Evolutionary conservation across 2,329 filamentous ascomycete genomes (phyloP).

Genomic region (Diaporthe ilicicola): DNA sequence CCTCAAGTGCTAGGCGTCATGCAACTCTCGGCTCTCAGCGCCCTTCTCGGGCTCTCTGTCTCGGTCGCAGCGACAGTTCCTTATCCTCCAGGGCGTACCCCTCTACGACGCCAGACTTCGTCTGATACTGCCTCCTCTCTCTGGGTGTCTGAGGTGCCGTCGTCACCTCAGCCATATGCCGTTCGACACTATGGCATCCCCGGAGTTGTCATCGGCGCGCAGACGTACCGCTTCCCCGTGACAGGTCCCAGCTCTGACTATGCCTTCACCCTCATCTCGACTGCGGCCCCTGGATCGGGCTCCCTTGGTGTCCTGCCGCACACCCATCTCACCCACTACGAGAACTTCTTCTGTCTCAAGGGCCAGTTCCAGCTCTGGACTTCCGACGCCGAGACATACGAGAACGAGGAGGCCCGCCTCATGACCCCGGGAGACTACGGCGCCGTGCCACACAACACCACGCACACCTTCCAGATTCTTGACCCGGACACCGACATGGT

Average conservation of each 20-base stretch:
- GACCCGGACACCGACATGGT: conserved; percentile 57
- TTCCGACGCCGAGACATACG: conserved; percentile 41
- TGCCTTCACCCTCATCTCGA: conserved; percentile 55
- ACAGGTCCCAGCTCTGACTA: conserved; percentile 53
- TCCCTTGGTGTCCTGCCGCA: conserved; percentile 53
- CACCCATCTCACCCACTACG: conserved; percentile 51
- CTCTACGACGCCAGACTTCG: conserved; percentile 6
- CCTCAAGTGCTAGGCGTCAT: background rate
- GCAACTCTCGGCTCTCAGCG: conserved; percentile 21
- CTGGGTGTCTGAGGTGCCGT: conserved; percentile 23
- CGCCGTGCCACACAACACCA: conserved; percentile 53
- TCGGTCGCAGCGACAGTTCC: background rate
- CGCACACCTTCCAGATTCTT: conserved; percentile 56
- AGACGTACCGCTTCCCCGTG: conserved; percentile 38
- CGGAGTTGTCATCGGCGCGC: background rate
- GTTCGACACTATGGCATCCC: conserved; percentile 27
- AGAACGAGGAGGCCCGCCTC: conserved; percentile 40
- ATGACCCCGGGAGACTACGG: conserved; percentile 56
- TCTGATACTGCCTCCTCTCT: conserved; percentile 9
- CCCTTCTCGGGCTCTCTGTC: conserved; percentile 13
- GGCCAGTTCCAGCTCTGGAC: conserved; percentile 57
- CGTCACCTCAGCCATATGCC: conserved; percentile 19
- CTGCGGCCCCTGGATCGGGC: conserved; percentile 48
- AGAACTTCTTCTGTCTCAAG: conserved; percentile 56
- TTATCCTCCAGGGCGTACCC: background rate